phyloP scores from a whole-genome alignment of 2,329 filamentous ascomycete genomes.

The Pseudocercospora cruenta region DNA sequence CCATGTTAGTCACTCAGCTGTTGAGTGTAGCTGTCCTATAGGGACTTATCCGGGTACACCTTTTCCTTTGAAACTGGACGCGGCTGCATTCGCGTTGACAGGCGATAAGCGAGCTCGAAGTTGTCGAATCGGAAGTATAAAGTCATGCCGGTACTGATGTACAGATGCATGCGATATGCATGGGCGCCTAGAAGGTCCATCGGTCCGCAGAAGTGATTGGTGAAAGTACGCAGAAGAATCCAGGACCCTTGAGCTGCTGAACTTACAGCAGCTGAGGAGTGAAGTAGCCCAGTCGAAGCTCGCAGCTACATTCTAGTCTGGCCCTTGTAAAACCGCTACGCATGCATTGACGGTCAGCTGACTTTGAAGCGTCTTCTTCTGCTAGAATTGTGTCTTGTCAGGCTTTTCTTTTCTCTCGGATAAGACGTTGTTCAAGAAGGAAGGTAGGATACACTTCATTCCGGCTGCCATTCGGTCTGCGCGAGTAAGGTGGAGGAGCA shows the following conservation, averaged over 20 bases:
- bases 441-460: conserved; percentile 1
- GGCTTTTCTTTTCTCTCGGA: background rate
- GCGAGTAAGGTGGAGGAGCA: background rate
- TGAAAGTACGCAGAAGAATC: background rate
- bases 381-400: background rate
- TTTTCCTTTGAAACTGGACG: background rate
- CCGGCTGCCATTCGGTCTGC: conserved; percentile 1
- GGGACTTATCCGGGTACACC: background rate
- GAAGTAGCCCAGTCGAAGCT: background rate
- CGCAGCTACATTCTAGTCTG: background rate
- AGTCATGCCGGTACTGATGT: conserved; percentile 6
- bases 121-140: background rate
- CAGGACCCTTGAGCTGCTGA: conserved; percentile 1
- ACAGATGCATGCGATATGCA: conserved; percentile 4
- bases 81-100: conserved; percentile 1
- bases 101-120: conserved; percentile 5
- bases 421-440: background rate
- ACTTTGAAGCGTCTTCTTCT: background rate
- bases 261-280: conserved; percentile 2
- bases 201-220: conserved; percentile 2
- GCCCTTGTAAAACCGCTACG: background rate
- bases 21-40: background rate
- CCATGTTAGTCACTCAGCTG: background rate
- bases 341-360: conserved; percentile 11
- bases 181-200: background rate